A percentile compares a stretch with the other conserved stretches of the same genome.
Conservation (phyloP, 192 early-diverging fungal genomes). For the Gonapodya sp. region DNA sequence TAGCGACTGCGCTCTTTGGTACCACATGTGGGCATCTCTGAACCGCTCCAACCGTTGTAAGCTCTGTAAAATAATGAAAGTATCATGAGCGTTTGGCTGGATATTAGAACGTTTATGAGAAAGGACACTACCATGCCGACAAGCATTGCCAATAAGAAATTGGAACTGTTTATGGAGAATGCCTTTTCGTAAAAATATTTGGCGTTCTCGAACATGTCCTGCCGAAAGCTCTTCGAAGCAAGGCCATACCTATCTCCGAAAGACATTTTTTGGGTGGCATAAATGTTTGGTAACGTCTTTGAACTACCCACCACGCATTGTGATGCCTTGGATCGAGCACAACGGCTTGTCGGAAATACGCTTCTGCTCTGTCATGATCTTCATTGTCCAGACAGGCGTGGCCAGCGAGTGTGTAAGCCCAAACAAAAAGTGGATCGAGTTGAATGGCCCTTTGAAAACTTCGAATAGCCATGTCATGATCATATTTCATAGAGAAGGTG, state of each 20-base stretch:
- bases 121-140: constrained; percentile 48
- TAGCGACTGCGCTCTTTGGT: constrained; percentile 45
- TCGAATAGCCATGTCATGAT: constrained; percentile 64
- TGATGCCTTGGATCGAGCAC: constrained; percentile 66
- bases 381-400: constrained; percentile 70
- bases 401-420: constrained; percentile 76
- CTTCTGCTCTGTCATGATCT: constrained; percentile 63
- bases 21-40: constrained; percentile 45
- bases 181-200: constrained; percentile 66
- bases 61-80: constrained; percentile 21
- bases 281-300: no score
- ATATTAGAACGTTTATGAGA: neutral
- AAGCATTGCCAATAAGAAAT: constrained; percentile 59
- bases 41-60: constrained; percentile 45
- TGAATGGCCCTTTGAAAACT: constrained; percentile 63
- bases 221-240: constrained; percentile 55
- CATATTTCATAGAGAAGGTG: constrained; percentile 61
- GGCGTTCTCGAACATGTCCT: constrained; percentile 63
- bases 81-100: neutral
- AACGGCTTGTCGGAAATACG: constrained; percentile 61
- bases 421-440: constrained; percentile 51
- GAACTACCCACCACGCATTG: constrained; percentile 64
- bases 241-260: constrained; percentile 56
- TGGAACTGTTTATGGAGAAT: constrained; percentile 58
- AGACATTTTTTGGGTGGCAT: neutral